Evolutionary conservation across 1,284 basidiomycete species (phyloP), one percentile per base, ranked within the genome.

Genomic region (Takashimella koratensis): DNA sequence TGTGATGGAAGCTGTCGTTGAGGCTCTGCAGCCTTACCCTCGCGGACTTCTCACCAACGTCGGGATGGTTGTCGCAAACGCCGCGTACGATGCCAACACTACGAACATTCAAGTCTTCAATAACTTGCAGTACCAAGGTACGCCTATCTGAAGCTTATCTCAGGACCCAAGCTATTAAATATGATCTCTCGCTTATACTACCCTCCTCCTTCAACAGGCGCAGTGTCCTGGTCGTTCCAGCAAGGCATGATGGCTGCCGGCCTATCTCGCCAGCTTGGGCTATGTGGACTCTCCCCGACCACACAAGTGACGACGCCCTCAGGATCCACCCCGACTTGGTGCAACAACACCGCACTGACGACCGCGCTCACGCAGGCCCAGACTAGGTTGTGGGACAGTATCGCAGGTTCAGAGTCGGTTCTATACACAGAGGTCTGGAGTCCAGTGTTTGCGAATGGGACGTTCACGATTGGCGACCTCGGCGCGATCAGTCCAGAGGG

Each of bases 221-320:
- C n/a, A n/a, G n/a, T n/a, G n/a, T 36, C 8, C 30, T 16, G 8
- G 30, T 36, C 16, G 8, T 36, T 36, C 30, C 77, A 78, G 64
- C 76, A 78, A 65, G 76, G 75, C 30, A 5, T 78, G 20, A 79
- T 79, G 78, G 77, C 78, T 1, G 68, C 71, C 2, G 78, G 78
- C 22, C 59, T 79, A 11, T 69, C 72, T 25, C 64, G 71, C 16
- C 76, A 79, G 59, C 69, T 79, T 11, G 64, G 68, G 2, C 66
- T 76, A 24, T 79, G 78, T 59, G 65, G 64, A 2, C 20, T 57
- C 5, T 63, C 66, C 43, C 52, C 50, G 20, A 62, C 57, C 25
- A 58, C 59, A 45, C 45, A 39, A 8, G 57, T 56, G 3, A 49
- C 50, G 25, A 42, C 36, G 10, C 13, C 43, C n/a, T 25, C 21